Evolutionary conservation across 371 early-diverging fungal species (phyloP).

Genomic region (Actinomucor elegans): DNA sequence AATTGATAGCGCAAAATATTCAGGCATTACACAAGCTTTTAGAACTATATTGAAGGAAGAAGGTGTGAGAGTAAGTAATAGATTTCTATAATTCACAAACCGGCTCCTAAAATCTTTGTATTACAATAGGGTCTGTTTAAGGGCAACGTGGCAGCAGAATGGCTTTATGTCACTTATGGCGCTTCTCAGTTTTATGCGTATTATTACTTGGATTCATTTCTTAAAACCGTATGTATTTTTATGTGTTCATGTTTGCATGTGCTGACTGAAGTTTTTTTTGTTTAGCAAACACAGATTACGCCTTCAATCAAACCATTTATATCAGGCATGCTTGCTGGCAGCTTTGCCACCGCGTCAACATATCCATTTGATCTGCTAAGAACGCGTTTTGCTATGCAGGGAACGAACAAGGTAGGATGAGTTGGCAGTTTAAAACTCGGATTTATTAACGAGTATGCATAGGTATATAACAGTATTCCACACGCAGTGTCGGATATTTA

Average conservation of each 20-base stretch:
- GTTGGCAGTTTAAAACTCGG: no score
- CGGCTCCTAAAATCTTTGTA: not conserved
- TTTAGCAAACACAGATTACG: conserved; percentile 17
- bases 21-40: conserved; percentile 48
- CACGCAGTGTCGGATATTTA: conserved; percentile 64
- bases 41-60: conserved; percentile 62
- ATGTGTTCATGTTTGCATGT: not conserved
- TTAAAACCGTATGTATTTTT: conserved; percentile 13
- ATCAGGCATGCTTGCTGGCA: conserved; percentile 74
- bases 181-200: conserved; percentile 80
- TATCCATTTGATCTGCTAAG: conserved; percentile 92
- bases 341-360: conserved; percentile 72
- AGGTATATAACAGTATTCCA: conserved; percentile 61
- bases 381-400: conserved; percentile 86
- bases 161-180: conserved; percentile 86
- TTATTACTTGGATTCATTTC: conserved; percentile 42
- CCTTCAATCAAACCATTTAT: conserved; percentile 50
- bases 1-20: conserved; percentile 45
- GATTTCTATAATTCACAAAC: not conserved
- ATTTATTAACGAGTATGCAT: no score
- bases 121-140: conserved; percentile 76
- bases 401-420: conserved; percentile 43
- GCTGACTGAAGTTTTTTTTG: not conserved
- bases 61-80: conserved; percentile 53
- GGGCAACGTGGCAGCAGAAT: conserved; percentile 86